Evolutionary conservation across 345 rosid species (phyloP).

Genomic region (Aquilaria yunnanensis): DNA sequence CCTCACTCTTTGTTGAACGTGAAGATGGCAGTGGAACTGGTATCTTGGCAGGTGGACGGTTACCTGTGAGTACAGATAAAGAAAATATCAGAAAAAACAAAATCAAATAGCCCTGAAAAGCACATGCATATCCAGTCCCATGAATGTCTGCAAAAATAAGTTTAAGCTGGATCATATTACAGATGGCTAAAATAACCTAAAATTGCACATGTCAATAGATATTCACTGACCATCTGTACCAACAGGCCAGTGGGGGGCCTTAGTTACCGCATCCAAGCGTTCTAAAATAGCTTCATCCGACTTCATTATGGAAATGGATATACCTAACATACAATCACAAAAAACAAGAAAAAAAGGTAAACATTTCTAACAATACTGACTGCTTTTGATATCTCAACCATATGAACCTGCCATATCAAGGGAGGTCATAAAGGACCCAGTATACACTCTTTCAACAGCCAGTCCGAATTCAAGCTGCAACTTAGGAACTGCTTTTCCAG

Average conservation of each 20-base stretch:
- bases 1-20: constrained; percentile 47
- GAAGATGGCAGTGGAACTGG: constrained; percentile 76
- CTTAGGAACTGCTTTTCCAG: constrained; percentile 86
- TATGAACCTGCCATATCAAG: constrained; percentile 96
- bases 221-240: constrained; percentile 69
- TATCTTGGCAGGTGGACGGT: constrained; percentile 85
- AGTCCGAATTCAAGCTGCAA: constrained; percentile 93
- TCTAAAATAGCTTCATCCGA: constrained; percentile 64
- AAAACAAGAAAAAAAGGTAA: constrained; percentile 8
- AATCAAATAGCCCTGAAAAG: background rate
- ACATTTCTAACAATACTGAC: constrained; percentile 2
- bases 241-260: constrained; percentile 93
- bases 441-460: constrained; percentile 96
- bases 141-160: too few species aligned
- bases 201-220: background rate
- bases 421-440: constrained; percentile 96
- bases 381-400: background rate
- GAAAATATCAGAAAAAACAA: constrained; percentile 8
- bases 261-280: constrained; percentile 84
- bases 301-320: constrained; percentile 92
- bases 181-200: background rate
- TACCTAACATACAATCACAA: constrained; percentile 41
- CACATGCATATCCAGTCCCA: too few species aligned
- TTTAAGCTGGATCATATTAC: background rate
- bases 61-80: constrained; percentile 40